Base-by-base conservation (phyloP, 2,329 filamentous ascomycete genomes). In the Aspergillus jensenii region DNA sequence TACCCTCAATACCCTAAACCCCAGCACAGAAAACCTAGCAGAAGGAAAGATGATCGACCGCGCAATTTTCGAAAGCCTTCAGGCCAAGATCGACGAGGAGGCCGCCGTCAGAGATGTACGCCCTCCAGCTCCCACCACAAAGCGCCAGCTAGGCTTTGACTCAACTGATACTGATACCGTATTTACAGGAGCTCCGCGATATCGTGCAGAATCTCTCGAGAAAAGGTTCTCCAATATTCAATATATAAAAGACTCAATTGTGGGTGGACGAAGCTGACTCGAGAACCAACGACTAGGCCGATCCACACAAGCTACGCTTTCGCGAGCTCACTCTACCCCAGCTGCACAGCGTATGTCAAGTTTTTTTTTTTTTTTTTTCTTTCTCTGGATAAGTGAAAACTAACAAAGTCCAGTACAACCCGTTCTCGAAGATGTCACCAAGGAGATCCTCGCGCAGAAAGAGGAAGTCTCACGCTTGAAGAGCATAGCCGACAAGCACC, bases 71-170 rank as follows among this genome's bases (percentile, higher is more conserved):
- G 86, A 92, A 70, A 84, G 89, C 67, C 87, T 99, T 61, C 93
- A 97, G 77, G 80, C 84, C 59, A 93, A 93, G 75, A 91, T 97
- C 67, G 95, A 98, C 67, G 89, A 96, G 74, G 95, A 98, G 73
- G 83, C 86, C 8, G 81, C 84, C 55, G 87, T 96, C 55, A 87
- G 90, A 69, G 93, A 98, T 72, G 85, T 87, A 71, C 70, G 71
- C 63, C 9, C 39, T 15, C 35, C 68, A 66, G 56, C 50, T 63
- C 68, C 35, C 64, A 48, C 19, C 46, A 23, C 14, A 17, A 48
- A 35, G n/a, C 45, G 15, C 19, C 54, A 33, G 52, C 59, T 63
- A 58, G 52, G 59, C 39, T 33, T 63, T 60, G 47, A 56, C 9
- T 11, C 27, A 11, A 31, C 9, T 31, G 2, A 31, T 31, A 31